Evolutionary conservation across 2,329 filamentous ascomycete genomes (phyloP).

Genomic region (Aspergillus pseudonomiae): DNA sequence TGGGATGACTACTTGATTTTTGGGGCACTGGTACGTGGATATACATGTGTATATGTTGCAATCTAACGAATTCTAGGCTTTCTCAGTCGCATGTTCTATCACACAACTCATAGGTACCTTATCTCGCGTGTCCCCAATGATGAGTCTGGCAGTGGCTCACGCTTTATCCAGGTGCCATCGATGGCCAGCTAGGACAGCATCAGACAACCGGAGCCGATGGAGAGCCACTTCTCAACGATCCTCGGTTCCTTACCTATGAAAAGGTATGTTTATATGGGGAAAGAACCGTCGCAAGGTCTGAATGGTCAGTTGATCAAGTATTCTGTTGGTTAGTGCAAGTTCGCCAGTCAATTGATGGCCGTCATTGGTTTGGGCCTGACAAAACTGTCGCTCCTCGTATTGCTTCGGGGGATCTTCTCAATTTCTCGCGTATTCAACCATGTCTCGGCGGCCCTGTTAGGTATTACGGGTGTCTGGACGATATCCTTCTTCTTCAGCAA

Average conservation of each 20-base stretch:
- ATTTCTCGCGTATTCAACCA: not conserved
- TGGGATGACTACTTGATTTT: not conserved
- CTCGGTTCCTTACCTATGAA: not conserved
- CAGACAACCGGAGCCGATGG: not conserved
- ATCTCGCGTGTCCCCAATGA: not conserved
- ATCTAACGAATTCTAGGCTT: not conserved
- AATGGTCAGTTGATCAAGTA: not conserved
- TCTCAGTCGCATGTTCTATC: not conserved
- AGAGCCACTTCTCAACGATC: not conserved
- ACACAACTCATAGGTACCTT: not conserved
- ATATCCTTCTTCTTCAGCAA: constrained; percentile 4
- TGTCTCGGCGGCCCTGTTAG: not conserved
- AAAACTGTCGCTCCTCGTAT: not conserved
- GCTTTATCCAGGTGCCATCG: not conserved
- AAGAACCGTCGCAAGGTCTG: not conserved
- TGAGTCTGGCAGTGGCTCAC: not conserved
- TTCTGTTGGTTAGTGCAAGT: not conserved
- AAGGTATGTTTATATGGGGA: not conserved
- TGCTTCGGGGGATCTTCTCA: not conserved
- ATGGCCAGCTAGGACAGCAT: not conserved
- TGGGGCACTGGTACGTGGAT: not conserved
- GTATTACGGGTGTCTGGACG: not conserved
- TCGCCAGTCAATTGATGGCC: not conserved
- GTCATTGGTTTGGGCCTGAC: not conserved
- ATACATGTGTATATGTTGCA: not conserved